Conservation (phyloP, 768 basidiomycete genomes). For the Boletales sp. region DNA sequence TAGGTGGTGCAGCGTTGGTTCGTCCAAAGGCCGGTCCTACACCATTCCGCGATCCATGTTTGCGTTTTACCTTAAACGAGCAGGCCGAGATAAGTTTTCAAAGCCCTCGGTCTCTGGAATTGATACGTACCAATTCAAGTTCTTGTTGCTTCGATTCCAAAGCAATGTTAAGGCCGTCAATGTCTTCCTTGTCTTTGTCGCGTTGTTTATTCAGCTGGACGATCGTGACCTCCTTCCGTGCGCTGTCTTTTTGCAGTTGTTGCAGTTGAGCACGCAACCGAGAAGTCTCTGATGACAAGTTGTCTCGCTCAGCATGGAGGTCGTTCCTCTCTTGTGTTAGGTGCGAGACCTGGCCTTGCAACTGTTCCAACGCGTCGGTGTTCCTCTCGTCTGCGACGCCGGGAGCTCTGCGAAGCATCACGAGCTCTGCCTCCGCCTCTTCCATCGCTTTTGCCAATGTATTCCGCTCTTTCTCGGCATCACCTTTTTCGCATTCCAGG, state of each 20-base stretch:
- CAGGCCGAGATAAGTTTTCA: constrained; percentile 2
- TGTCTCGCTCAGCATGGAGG: constrained; percentile 44
- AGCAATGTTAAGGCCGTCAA: constrained; percentile 83
- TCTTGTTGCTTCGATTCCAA: constrained; percentile 94
- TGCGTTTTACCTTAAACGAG: constrained; percentile 57
- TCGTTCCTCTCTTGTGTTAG: constrained; percentile 42
- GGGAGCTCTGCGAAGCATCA: constrained; percentile 41
- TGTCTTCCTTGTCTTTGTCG: constrained; percentile 69
- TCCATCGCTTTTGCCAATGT: constrained; percentile 42
- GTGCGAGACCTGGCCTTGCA: constrained; percentile 8
- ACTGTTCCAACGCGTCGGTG: constrained; percentile 27
- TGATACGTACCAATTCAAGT: constrained; percentile 69
- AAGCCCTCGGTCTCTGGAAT: not conserved
- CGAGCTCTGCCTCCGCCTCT: constrained; percentile 8
- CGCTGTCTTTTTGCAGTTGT: constrained; percentile 73
- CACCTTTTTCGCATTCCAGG: constrained; percentile 37
- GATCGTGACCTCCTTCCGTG: constrained; percentile 80
- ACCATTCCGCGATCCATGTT: constrained; percentile 52
- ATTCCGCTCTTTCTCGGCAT: constrained; percentile 49
- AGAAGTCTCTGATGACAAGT: constrained; percentile 50
- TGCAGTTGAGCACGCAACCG: constrained; percentile 60
- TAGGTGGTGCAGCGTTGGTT: constrained; percentile 28
- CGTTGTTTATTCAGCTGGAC: constrained; percentile 66
- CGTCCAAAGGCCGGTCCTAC: constrained; percentile 58
- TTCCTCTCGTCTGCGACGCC: constrained; percentile 44